Conservation (phyloP, 139 green algal species). For the Mychonastes homosphaera region DNA sequence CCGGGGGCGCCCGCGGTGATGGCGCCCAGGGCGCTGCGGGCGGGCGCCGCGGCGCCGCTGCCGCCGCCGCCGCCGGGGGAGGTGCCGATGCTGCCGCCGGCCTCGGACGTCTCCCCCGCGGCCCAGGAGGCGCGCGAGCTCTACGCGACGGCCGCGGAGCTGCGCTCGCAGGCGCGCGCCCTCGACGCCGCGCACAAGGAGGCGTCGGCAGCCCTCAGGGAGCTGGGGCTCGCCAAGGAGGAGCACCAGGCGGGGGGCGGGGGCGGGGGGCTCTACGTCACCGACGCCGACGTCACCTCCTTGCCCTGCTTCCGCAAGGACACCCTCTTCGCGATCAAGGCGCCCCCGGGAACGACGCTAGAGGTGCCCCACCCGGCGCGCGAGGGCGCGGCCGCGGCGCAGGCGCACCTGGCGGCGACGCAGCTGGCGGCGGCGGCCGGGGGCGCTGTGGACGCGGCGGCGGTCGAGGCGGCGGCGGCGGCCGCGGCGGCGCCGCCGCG, state of each 20-base stretch:
- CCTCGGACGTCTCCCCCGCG: too few relatives aligned
- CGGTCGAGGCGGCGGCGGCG: neutral
- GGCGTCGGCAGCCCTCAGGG: neutral
- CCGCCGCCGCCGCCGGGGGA: too few relatives aligned
- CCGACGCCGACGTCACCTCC: slow-evolving; percentile 60
- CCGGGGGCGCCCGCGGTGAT: neutral
- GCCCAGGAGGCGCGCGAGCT: too few relatives aligned
- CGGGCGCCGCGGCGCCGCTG: too few relatives aligned
- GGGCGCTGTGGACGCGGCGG: neutral
- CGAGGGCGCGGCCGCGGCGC: slow-evolving; percentile 9
- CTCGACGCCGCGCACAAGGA: too few relatives aligned
- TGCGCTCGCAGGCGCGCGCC: too few relatives aligned
- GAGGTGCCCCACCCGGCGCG: slow-evolving; percentile 59
- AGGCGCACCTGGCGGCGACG: neutral
- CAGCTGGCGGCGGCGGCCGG: slow-evolving; percentile 5
- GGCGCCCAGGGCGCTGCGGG: neutral
- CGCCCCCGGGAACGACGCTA: slow-evolving; percentile 59
- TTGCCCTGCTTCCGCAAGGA: slow-evolving; percentile 56
- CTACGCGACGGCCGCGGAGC: too few relatives aligned
- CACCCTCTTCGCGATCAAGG: slow-evolving; percentile 75
- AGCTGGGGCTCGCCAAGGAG: neutral
- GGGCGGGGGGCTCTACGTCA: too few relatives aligned
- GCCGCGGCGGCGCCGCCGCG: neutral
- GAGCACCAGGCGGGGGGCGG: slow-evolving; percentile 14
- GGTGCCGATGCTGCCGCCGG: neutral